These are phyloP conservation scores for Phytopythium vexans DNA, from an alignment of 352 stramenopile genomes.

Conservation along the genomic window DNA sequence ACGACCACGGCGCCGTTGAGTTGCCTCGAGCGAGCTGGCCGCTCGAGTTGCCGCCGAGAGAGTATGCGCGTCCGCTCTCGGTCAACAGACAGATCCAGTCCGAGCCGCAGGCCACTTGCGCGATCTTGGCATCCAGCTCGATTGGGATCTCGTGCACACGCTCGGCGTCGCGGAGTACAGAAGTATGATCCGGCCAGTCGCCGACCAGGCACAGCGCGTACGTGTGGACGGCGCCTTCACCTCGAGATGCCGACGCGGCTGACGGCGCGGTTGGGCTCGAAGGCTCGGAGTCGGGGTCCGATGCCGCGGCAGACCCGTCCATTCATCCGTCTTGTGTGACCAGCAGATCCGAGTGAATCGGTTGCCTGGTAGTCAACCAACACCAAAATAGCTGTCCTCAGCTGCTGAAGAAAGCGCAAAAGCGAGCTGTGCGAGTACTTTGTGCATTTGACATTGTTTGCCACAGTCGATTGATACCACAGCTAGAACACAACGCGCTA, in stretches of 20 bases:
- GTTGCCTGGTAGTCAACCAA: background rate
- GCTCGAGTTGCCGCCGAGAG: slow-evolving; percentile 52
- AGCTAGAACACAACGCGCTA: too few relatives aligned
- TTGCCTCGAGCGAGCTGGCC: slow-evolving; percentile 61
- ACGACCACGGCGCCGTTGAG: slow-evolving; percentile 7
- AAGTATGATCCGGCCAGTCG: slow-evolving; percentile 21
- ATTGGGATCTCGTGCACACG: slow-evolving; percentile 35
- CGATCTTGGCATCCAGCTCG: slow-evolving; percentile 39
- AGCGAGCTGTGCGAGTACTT: too few relatives aligned
- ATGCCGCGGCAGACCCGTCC: background rate
- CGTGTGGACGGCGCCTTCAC: slow-evolving; percentile 14
- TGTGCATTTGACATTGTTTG: too few relatives aligned
- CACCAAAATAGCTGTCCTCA: too few relatives aligned
- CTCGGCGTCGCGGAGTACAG: slow-evolving; percentile 1
- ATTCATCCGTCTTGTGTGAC: background rate
- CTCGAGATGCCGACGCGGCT: too few relatives aligned
- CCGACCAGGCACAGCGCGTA: slow-evolving; percentile 58
- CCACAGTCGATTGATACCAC: too few relatives aligned
- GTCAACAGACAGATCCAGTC: slow-evolving; percentile 54
- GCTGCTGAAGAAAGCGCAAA: too few relatives aligned
- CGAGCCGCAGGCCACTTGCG: slow-evolving; percentile 38
- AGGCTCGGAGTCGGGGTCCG: background rate
- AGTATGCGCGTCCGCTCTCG: slow-evolving; percentile 41
- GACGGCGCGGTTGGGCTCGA: too few relatives aligned
- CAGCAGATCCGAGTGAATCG: background rate